Evolutionary conservation across 2,329 filamentous ascomycete species (phyloP).

Genomic region (Sphaerulina musiva): DNA sequence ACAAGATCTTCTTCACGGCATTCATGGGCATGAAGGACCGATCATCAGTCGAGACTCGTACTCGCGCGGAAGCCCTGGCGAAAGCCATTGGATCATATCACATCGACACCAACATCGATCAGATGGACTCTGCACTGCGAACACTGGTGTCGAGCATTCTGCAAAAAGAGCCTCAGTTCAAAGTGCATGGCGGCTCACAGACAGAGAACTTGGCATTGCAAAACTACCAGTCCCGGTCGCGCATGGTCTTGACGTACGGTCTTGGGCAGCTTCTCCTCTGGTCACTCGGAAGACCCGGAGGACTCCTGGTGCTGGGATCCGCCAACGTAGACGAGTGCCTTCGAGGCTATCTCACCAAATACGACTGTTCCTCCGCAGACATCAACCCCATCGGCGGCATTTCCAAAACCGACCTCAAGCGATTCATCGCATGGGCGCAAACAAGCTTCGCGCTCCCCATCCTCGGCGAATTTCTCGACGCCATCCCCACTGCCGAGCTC

Average conservation of each 20-base stretch:
- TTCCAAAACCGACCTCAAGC: slow-evolving; percentile 62
- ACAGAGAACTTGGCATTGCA: slow-evolving; percentile 61
- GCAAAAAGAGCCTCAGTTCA: slow-evolving; percentile 56
- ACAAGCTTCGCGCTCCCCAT: slow-evolving; percentile 57
- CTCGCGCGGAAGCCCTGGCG: slow-evolving; percentile 56
- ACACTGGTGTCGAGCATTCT: slow-evolving; percentile 54
- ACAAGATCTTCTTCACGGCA: slow-evolving; percentile 55
- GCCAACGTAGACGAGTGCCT: slow-evolving; percentile 59
- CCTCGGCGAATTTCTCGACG: slow-evolving; percentile 59
- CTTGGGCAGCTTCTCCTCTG: slow-evolving; percentile 59
- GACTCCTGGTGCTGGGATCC: slow-evolving; percentile 59
- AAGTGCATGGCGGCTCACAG: slow-evolving; percentile 54
- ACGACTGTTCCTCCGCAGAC: slow-evolving; percentile 52
- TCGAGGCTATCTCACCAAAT: slow-evolving; percentile 62
- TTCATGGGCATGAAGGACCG: slow-evolving; percentile 65
- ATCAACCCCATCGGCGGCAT: slow-evolving; percentile 60
- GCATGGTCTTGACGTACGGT: slow-evolving; percentile 61
- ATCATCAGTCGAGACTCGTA: slow-evolving; percentile 60
- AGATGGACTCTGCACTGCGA: slow-evolving; percentile 55
- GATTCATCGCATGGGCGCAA: slow-evolving; percentile 62
- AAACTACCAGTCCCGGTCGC: slow-evolving; percentile 59
- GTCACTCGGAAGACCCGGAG: slow-evolving; percentile 52
- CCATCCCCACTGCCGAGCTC: slow-evolving; percentile 44
- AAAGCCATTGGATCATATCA: slow-evolving; percentile 64
- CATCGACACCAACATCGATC: slow-evolving; percentile 66